Percentiles rank a stretch among this genome's conserved stretches.
Conservation (phyloP, 257 asterid species). For the Linderniella brevidens region DNA sequence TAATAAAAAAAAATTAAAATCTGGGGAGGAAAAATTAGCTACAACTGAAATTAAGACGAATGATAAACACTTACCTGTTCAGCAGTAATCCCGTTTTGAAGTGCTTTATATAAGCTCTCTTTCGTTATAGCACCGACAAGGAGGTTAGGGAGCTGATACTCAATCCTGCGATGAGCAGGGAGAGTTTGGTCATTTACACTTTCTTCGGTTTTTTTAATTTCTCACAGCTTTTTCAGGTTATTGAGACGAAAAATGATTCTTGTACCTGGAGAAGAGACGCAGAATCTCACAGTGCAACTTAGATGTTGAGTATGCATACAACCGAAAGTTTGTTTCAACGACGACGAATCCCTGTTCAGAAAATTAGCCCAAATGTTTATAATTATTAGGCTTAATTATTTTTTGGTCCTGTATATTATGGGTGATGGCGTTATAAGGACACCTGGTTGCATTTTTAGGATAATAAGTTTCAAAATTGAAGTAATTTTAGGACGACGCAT, state of each 20-base stretch:
- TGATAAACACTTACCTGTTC: slow-evolving; percentile 38
- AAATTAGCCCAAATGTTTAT: not conserved
- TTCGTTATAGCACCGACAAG: slow-evolving; percentile 82
- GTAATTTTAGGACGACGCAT: too few species aligned
- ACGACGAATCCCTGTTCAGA: slow-evolving; percentile 83
- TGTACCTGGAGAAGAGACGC: slow-evolving; percentile 86
- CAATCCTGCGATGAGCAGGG: slow-evolving; percentile 41
- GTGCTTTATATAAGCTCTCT: slow-evolving; percentile 90
- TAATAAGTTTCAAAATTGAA: too few species aligned
- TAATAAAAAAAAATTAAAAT: not conserved
- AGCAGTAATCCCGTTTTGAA: slow-evolving; percentile 68
- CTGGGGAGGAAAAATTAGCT: not conserved
- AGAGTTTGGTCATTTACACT: not conserved
- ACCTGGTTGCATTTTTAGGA: slow-evolving; percentile 5
- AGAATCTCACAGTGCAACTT: slow-evolving; percentile 82
- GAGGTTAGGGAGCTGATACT: slow-evolving; percentile 96
- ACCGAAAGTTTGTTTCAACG: slow-evolving; percentile 87
- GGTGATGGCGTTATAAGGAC: too few species aligned
- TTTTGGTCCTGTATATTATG: too few species aligned
- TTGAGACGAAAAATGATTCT: slow-evolving; percentile 3
- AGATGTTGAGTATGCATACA: slow-evolving; percentile 87
- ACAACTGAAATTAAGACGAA: not conserved
- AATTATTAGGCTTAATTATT: too few species aligned
- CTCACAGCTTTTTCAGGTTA: too few species aligned
- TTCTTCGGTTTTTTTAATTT: too few species aligned